phyloP scores from a whole-genome alignment of 805 yeast species.

The Phaffomyces antillensis region DNA sequence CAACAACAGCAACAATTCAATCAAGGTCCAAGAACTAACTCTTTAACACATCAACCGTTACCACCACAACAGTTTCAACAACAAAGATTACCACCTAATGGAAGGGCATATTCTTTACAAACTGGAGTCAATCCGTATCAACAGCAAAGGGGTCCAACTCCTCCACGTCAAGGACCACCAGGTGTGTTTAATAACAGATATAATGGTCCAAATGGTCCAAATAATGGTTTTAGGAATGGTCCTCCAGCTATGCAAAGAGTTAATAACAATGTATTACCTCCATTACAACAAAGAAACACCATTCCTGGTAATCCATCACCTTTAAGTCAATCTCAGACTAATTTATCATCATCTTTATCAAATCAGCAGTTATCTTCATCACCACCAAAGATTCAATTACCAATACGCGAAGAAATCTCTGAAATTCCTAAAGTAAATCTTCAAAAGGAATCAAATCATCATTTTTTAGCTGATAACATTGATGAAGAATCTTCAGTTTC shows the following conservation, averaged over 20 bases:
- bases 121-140: slow-evolving; percentile 1
- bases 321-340: slow-evolving; percentile 4
- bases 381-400: not conserved
- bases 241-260: not conserved
- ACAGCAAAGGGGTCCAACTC: not conserved
- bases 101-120: slow-evolving; percentile 1
- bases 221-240: not conserved
- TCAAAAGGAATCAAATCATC: slow-evolving; percentile 9
- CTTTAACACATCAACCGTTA: not conserved
- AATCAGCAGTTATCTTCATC: not conserved
- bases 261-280: not conserved
- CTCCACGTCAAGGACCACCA: not conserved
- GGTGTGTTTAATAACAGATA: not conserved
- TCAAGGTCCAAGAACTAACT: not conserved
- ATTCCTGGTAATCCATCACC: slow-evolving; percentile 17
- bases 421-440: slow-evolving; percentile 1
- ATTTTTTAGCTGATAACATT: slow-evolving; percentile 20
- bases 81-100: not conserved
- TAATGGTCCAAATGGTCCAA: not conserved
- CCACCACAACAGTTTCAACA: not conserved
- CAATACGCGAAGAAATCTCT: not conserved
- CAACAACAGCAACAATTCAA: not conserved
- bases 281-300: slow-evolving; percentile 12
- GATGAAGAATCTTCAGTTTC: slow-evolving; percentile 8
- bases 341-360: not conserved